A percentile compares a stretch with the other conserved stretches of the same genome.
These are phyloP conservation scores for Cryphonectria carpinicola DNA, from an alignment of 2,329 filamentous ascomycete species.

Conservation along the genomic window DNA sequence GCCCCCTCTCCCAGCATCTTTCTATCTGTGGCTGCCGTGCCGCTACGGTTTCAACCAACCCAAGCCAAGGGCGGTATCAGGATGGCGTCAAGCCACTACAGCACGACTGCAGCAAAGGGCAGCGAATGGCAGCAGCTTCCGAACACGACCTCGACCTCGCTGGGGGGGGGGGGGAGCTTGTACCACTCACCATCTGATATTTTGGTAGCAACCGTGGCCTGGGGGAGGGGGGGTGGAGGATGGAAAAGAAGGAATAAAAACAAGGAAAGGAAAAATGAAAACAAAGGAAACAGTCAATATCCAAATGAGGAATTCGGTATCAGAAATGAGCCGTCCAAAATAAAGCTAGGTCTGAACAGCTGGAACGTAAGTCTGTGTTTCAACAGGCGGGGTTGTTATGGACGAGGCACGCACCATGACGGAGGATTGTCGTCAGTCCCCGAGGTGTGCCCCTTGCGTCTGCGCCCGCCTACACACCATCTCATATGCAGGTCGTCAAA, in stretches of 20 bases:
- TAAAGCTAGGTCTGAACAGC: background rate
- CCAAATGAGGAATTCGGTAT: background rate
- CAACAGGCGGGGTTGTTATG: slow-evolving; percentile 10
- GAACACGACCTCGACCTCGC: background rate
- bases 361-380: slow-evolving; percentile 13
- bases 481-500: slow-evolving; percentile 9
- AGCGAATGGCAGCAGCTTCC: slow-evolving; percentile 3
- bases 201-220: background rate
- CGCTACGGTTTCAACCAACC: slow-evolving; percentile 1
- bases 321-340: background rate
- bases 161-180: background rate
- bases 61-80: background rate
- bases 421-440: slow-evolving; percentile 5
- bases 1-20: background rate
- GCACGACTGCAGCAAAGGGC: background rate
- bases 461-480: slow-evolving; percentile 6
- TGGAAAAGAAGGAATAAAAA: background rate
- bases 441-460: slow-evolving; percentile 17
- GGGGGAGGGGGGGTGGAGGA: background rate
- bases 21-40: background rate
- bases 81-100: background rate
- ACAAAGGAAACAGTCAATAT: background rate
- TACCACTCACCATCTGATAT: background rate
- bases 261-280: background rate
- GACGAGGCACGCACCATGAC: slow-evolving; percentile 4